Evolutionary conservation across 1,284 basidiomycete genomes (phyloP).

Genomic region (Exobasidium cylindrosporum): DNA sequence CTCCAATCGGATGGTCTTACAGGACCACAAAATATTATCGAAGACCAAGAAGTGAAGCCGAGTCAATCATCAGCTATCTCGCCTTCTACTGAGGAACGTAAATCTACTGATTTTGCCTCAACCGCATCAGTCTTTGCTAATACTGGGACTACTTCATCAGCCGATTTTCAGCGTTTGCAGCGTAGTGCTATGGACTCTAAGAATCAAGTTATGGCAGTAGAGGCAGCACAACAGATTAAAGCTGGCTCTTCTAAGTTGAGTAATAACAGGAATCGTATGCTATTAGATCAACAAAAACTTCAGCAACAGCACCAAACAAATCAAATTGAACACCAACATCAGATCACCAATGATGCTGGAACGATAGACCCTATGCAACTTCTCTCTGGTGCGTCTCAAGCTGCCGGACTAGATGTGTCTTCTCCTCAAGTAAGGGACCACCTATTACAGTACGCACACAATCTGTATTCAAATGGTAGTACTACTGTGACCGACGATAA

Average conservation of each 20-base stretch:
- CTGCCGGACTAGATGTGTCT: constrained; percentile 30
- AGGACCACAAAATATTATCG: constrained; percentile 25
- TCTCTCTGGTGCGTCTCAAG: constrained; percentile 32
- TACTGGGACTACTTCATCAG: no score
- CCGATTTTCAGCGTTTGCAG: not conserved
- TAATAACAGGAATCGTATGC: not conserved
- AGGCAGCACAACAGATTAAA: not conserved
- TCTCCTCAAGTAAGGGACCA: constrained; percentile 45
- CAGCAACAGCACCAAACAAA: constrained; percentile 1
- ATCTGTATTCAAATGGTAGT: constrained; percentile 37
- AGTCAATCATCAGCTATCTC: no score
- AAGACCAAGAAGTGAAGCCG: no score
- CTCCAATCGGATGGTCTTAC: constrained; percentile 36
- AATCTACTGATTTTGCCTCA: not conserved
- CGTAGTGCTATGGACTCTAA: not conserved
- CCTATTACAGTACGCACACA: constrained; percentile 50
- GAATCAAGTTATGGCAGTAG: not conserved
- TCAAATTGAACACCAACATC: constrained; percentile 10
- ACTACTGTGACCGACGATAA: no score
- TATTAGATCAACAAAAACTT: not conserved
- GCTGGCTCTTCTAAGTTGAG: no score
- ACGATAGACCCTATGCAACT: constrained; percentile 41
- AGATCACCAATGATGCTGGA: no score
- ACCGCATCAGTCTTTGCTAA: not conserved
- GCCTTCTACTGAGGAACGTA: not conserved